Conservation (phyloP, 768 basidiomycete genomes). For the Fibroporia radiculosa region DNA sequence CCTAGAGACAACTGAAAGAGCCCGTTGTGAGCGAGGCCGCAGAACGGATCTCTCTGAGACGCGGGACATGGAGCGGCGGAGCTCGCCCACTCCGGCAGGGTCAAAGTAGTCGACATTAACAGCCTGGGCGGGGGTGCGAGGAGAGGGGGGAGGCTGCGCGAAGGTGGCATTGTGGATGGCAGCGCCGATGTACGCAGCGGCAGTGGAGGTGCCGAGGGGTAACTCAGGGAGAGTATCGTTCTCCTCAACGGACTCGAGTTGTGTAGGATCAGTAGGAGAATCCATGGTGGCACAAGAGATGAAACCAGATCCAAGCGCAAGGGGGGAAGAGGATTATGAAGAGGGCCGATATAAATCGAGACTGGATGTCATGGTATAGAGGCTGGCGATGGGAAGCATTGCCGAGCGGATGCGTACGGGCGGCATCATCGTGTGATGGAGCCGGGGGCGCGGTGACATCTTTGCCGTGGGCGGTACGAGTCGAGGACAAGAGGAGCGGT, state of each 20-base stretch:
- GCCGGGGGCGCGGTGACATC: too few relatives aligned
- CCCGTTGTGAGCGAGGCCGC: neutral
- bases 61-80: conserved; percentile 29
- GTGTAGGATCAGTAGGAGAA: conserved; percentile 12
- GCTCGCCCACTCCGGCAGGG: conserved; percentile 36
- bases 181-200: conserved; percentile 10
- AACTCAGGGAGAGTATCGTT: conserved; percentile 12
- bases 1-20: neutral
- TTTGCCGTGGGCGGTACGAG: too few relatives aligned
- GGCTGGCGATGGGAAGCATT: too few relatives aligned
- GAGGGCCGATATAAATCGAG: too few relatives aligned
- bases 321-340: neutral
- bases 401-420: too few relatives aligned
- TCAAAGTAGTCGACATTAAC: conserved; percentile 47
- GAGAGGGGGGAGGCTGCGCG: neutral
- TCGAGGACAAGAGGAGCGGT: too few relatives aligned
- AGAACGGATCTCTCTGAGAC: conserved; percentile 1
- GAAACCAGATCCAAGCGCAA: neutral
- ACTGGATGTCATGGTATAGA: too few relatives aligned
- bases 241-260: conserved; percentile 11
- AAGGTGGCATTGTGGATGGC: conserved; percentile 6
- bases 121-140: conserved; percentile 2
- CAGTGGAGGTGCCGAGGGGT: conserved; percentile 8
- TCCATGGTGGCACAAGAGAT: neutral
- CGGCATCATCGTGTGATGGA: too few relatives aligned